Conservation (phyloP, 1,139 yeast genomes). For the Zygosaccharomyces sapae region DNA sequence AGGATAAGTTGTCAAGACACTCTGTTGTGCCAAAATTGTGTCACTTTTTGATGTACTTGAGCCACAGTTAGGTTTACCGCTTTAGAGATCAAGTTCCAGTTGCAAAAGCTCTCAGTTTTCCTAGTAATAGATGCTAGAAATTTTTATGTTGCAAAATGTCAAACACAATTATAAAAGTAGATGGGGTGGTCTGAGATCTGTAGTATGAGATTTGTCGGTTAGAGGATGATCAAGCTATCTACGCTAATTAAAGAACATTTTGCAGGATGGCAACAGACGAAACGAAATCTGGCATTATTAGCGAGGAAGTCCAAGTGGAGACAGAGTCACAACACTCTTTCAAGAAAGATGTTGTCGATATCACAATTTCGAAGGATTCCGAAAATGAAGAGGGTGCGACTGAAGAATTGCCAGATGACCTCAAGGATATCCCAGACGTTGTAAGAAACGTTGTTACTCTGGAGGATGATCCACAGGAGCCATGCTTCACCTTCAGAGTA, state of each 20-base stretch:
- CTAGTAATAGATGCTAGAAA: not conserved
- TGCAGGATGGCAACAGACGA: not conserved
- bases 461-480: constrained; percentile 39
- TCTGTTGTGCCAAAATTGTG: not conserved
- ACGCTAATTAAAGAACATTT: not conserved
- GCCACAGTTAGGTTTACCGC: not conserved
- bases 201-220: not conserved
- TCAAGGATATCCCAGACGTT: constrained; percentile 33
- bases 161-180: not conserved
- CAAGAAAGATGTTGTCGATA: not conserved
- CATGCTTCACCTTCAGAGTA: constrained; percentile 44
- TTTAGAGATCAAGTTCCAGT: not conserved
- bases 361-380: not conserved
- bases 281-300: not conserved
- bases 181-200: not conserved
- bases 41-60: not conserved
- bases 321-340: not conserved
- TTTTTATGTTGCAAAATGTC: not conserved
- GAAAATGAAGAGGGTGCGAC: not conserved
- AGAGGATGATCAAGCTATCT: not conserved
- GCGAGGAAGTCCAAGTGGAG: not conserved
- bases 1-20: not conserved
- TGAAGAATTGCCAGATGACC: not conserved
- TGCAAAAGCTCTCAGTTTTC: not conserved
- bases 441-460: constrained; percentile 37